phyloP scores from a whole-genome alignment of 331 rosid species.

The Acacia pycnantha region DNA sequence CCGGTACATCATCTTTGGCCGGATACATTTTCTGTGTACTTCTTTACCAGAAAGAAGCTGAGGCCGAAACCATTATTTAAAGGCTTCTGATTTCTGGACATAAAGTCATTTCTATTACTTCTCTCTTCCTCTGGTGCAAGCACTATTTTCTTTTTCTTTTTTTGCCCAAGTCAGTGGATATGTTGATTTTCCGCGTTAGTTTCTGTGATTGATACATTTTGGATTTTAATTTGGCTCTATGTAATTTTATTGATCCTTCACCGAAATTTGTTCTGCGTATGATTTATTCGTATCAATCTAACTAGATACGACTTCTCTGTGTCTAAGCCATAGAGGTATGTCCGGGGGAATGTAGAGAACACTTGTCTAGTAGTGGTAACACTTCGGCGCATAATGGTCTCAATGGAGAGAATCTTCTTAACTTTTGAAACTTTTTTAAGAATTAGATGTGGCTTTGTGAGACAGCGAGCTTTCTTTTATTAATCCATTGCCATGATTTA shows the following conservation, averaged over 20 bases:
- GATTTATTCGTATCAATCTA: not conserved
- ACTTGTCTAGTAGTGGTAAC: not conserved
- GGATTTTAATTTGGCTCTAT: not conserved
- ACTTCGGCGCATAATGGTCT: not conserved
- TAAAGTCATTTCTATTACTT: not conserved
- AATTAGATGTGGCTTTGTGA: not conserved
- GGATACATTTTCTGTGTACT: not conserved
- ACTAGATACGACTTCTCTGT: not conserved
- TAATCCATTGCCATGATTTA: slow-evolving; percentile 26
- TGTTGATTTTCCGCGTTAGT: not conserved
- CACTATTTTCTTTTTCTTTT: not conserved
- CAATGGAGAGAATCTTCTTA: not conserved
- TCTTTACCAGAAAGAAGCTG: not conserved
- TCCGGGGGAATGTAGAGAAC: not conserved
- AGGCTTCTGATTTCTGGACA: not conserved
- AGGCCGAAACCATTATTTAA: not conserved
- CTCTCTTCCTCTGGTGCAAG: not conserved
- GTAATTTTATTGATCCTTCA: not conserved
- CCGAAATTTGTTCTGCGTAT: not conserved
- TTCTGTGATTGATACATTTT: not conserved
- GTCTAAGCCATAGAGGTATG: not conserved
- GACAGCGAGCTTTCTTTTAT: slow-evolving; percentile 16
- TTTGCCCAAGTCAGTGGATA: not conserved
- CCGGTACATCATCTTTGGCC: not conserved
- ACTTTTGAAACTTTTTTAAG: not conserved